phyloP scores from a whole-genome alignment of 169 alveolate genomes.

The Plasmodium fragile region DNA sequence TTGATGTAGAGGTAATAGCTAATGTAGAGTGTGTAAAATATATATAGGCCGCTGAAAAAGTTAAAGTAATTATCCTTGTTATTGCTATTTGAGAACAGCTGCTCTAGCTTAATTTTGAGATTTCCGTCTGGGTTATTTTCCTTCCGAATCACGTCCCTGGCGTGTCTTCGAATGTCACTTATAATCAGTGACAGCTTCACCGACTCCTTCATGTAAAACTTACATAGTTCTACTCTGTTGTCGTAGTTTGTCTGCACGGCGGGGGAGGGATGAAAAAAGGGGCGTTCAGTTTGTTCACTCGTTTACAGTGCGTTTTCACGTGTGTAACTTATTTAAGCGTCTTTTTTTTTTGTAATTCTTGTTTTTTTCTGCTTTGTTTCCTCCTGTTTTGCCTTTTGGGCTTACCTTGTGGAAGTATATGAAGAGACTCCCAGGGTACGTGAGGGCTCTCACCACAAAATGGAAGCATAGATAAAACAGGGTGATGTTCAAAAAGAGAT shows the following conservation, averaged over 20 bases:
- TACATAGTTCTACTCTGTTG: conserved; percentile 40
- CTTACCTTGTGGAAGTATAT: conserved; percentile 52
- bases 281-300: background rate
- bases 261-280: background rate
- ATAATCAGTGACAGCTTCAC: conserved; percentile 27
- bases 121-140: background rate
- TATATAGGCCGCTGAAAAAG: conserved; percentile 57
- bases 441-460: conserved; percentile 62
- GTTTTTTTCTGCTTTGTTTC: background rate
- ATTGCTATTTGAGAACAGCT: conserved; percentile 35
- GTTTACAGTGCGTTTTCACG: background rate
- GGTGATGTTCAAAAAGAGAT: conserved; percentile 41
- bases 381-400: background rate
- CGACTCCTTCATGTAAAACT: conserved; percentile 58
- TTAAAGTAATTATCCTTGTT: conserved; percentile 45
- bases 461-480: conserved; percentile 66
- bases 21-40: conserved; percentile 60
- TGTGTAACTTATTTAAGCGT: background rate
- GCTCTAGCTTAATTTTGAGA: conserved; percentile 32
- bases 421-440: conserved; percentile 72
- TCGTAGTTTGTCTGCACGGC: conserved; percentile 54
- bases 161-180: conserved; percentile 17
- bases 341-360: background rate
- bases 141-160: conserved; percentile 8
- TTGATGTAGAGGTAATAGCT: conserved; percentile 56